Evolutionary conservation across 2,329 filamentous ascomycete genomes (phyloP).

Genomic region (Aotearoamyces nothofagi): DNA sequence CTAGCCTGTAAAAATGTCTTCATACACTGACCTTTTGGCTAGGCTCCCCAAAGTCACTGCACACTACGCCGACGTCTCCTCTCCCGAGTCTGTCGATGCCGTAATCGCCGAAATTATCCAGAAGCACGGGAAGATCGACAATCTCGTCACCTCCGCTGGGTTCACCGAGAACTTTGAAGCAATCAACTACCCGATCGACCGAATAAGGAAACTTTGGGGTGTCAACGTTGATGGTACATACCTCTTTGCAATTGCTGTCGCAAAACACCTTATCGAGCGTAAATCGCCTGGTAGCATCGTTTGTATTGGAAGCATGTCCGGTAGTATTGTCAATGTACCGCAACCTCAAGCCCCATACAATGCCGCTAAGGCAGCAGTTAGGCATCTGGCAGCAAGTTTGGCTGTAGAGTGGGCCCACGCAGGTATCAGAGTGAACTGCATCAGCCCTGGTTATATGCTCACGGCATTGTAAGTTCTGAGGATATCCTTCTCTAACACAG

Average conservation of each 20-base stretch:
- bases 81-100: conserved; percentile 60
- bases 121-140: conserved; percentile 71
- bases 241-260: conserved; percentile 70
- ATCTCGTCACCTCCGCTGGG: conserved; percentile 88
- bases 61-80: conserved; percentile 78
- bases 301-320: conserved; percentile 92
- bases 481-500: conserved; percentile 9
- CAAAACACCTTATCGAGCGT: conserved; percentile 76
- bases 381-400: conserved; percentile 73
- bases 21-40: conserved; percentile 4
- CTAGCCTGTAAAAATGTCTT: neutral
- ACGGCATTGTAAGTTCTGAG: conserved; percentile 76
- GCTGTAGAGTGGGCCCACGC: conserved; percentile 88
- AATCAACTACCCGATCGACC: conserved; percentile 77
- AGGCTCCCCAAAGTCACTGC: conserved; percentile 73
- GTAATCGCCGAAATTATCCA: conserved; percentile 56
- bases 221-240: conserved; percentile 93
- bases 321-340: conserved; percentile 84
- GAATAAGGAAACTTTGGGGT: conserved; percentile 84
- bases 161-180: conserved; percentile 95
- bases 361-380: conserved; percentile 79
- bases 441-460: conserved; percentile 92
- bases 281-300: conserved; percentile 73
- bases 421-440: conserved; percentile 86
- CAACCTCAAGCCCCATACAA: conserved; percentile 93